Base-by-base conservation (phyloP, 805 yeast genomes). In the Wickerhamomyces queroliae region DNA sequence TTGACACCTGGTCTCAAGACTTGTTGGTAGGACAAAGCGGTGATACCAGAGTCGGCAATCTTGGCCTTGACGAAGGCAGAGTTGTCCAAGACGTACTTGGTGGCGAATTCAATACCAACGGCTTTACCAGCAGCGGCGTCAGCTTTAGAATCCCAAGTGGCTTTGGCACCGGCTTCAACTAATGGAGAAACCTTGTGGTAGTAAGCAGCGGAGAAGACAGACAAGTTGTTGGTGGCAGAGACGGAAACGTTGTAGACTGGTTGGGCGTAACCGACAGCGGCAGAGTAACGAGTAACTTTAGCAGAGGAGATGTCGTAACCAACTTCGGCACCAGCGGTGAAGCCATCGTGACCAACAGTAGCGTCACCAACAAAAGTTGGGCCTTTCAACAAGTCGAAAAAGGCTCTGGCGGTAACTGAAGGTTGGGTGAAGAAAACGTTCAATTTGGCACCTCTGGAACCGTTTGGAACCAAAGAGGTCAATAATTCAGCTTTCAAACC, bases 81-180 rank as follows among this genome's bases (percentile, higher is more conserved):
- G 43, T 75, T 64, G 74, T 93, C 99, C 63, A 95, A 80, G 54
- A 74, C 70, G 80, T 91, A 91, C 79, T 88, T 91, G 66, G 96
- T 80, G 57, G 96, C 98, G 51, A 90, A 84, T 77, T 93, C 99
- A 59, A 93, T 80, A 60, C 83, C 87, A 57, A 90, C 96, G 61
- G 79, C 82, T 65, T 82, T 74, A 55, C 77, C 70, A 64, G 85
- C 76, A 53, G 89, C 78, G 37, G 83, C 66, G 46, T 62, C 62
- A 35, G 78, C 63, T 66, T 78, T 76, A 48, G 95, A 80, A 73
- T 89, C 96, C 80, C 91, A 87, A 52, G 93, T 81, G 59, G 96
- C 96, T 77, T 86, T 90, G 61, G 97, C 95, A 74, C 97, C 99
- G 58, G 89, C 95, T 78, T 93, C 96, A 56, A 91, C 87, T 56